Evolutionary conservation across 176 grass and related monocot genomes (phyloP), one percentile per base, ranked within the genome.

Genomic region (Rhynchospora pubera): DNA sequence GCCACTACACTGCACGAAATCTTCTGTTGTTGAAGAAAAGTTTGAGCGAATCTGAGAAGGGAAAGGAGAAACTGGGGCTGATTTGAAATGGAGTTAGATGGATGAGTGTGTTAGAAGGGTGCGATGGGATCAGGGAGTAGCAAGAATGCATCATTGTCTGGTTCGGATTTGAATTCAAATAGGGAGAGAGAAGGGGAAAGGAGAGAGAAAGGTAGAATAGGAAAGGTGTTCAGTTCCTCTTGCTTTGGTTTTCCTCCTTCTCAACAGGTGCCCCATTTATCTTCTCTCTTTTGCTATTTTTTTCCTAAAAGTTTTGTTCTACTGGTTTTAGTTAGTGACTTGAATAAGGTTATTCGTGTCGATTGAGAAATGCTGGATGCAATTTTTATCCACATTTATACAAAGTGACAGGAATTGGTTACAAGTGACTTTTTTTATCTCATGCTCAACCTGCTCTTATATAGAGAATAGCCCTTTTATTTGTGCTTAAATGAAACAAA

Each of bases 171-270:
- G 23, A 0, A 51, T 19, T 15, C 66, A 39, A 83, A 30, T 6
- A 78, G 77, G 73, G 26, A 26, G 74, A 67, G 64, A 66, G 85
- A 80, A 55, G 71, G 82, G 0, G 85, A 74, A 61, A 80, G 30
- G 71, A 78, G 55, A 56, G 72, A 77, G 72, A 77, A 56, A 56
- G 72, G 23, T 65, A 65, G 57, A 4, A 86, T 70, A 39, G 72
- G 82, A 76, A 68, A 50, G 71, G 39, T 90, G 60, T 85, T 87
- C 48, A 84, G 84, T 83, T 96, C 89, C 52, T 87, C 92, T 57
- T 99, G 97, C 93, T 96, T 99, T 64, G 87, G 91, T 23, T 42
- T 84, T 69, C 16, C 78, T 39, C 59, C 83, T 52, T n/a, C 84
- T 6, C 44, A 82, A 18, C 18, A 74, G 10, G 26, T 57, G 13